Evolutionary conservation across 352 stramenopile genomes (phyloP).

Genomic region (Phytophthora niederhauseri): DNA sequence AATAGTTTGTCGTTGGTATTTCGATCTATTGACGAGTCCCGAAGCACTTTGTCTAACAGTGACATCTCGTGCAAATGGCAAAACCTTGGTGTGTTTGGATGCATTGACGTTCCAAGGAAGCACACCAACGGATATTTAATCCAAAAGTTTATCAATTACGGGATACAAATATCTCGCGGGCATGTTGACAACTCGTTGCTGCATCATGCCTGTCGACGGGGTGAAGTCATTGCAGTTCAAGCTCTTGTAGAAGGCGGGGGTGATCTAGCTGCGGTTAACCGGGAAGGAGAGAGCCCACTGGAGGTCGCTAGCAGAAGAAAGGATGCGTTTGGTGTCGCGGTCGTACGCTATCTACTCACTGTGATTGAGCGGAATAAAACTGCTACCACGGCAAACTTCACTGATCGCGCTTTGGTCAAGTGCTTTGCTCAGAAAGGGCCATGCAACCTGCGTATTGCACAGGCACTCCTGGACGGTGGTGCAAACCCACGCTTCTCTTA

Average conservation of each 20-base stretch:
- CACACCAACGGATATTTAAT: slow-evolving; percentile 47
- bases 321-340: slow-evolving; percentile 38
- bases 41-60: slow-evolving; percentile 24
- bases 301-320: slow-evolving; percentile 47
- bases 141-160: slow-evolving; percentile 60
- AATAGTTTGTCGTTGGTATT: slow-evolving; percentile 23
- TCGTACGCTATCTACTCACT: slow-evolving; percentile 43
- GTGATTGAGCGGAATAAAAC: slow-evolving; percentile 11
- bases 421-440: slow-evolving; percentile 45
- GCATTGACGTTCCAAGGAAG: slow-evolving; percentile 39
- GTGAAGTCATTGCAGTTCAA: slow-evolving; percentile 45
- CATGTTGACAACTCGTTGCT: slow-evolving; percentile 42
- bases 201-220: slow-evolving; percentile 44
- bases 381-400: slow-evolving; percentile 6
- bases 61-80: slow-evolving; percentile 54
- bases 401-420: slow-evolving; percentile 42
- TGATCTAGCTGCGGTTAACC: slow-evolving; percentile 37
- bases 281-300: slow-evolving; percentile 35
- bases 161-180: slow-evolving; percentile 25
- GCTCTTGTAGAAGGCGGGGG: slow-evolving; percentile 48
- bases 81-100: slow-evolving; percentile 60
- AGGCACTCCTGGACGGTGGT: slow-evolving; percentile 44
- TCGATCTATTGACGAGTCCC: slow-evolving; percentile 35
- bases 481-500: slow-evolving; percentile 36
- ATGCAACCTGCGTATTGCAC: slow-evolving; percentile 50